Conservation (phyloP, 2,329 filamentous ascomycete species). For the Ophiostoma himal-ulmi region DNA sequence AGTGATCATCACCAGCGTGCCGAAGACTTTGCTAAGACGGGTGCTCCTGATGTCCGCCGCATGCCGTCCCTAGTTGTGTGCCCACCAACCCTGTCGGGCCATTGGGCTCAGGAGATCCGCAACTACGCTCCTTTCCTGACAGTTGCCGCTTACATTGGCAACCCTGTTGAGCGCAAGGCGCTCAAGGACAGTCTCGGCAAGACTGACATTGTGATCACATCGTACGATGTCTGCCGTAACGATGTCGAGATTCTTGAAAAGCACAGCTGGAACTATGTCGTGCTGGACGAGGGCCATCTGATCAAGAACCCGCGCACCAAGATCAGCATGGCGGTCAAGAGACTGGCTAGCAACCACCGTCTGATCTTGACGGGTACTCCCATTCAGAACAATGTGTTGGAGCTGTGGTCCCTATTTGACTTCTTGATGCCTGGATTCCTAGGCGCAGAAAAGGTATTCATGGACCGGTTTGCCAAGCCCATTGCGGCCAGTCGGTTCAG, state of each 20-base stretch:
- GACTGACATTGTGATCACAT: conserved; percentile 92
- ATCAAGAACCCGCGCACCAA: conserved; percentile 99
- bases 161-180: conserved; percentile 70
- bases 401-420: conserved; percentile 96
- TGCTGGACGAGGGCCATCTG: conserved; percentile 92
- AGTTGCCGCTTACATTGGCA: conserved; percentile 85
- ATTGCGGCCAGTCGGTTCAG: conserved; percentile 91
- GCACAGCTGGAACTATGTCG: conserved; percentile 90
- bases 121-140: conserved; percentile 91
- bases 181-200: conserved; percentile 63
- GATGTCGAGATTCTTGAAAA: conserved; percentile 79
- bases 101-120: conserved; percentile 98
- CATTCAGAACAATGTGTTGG: conserved; percentile 95
- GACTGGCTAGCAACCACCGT: conserved; percentile 82
- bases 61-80: conserved; percentile 92
- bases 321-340: conserved; percentile 88
- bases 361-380: conserved; percentile 94
- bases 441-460: conserved; percentile 89
- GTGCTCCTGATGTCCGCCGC: conserved; percentile 67
- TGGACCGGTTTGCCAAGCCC: conserved; percentile 90
- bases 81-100: conserved; percentile 89
- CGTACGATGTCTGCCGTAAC: conserved; percentile 96
- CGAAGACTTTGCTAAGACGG: conserved; percentile 80
- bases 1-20: conserved; percentile 93
- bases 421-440: conserved; percentile 99